phyloP scores from a whole-genome alignment of 2,329 filamentous ascomycete species.

The Westerdykella ornata region DNA sequence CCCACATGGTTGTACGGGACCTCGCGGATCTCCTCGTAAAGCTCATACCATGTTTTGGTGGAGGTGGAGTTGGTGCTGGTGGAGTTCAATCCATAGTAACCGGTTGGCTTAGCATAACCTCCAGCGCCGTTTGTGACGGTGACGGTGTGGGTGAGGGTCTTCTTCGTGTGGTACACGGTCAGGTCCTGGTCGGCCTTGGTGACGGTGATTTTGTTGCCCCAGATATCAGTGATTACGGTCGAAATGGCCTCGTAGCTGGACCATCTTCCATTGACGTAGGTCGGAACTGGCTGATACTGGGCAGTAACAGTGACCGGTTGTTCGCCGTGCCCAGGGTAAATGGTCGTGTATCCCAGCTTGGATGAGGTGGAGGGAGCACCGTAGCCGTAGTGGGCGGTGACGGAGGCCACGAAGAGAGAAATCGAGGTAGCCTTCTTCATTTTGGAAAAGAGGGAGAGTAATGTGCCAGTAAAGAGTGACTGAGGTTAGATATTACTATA shows the following conservation, averaged over 20 bases:
- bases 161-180: constrained; percentile 24
- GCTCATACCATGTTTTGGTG: constrained; percentile 24
- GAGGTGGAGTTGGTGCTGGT: constrained; percentile 1
- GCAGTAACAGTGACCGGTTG: constrained; percentile 25
- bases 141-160: constrained; percentile 15
- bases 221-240: constrained; percentile 22
- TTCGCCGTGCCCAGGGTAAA: constrained; percentile 23
- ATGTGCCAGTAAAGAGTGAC: constrained; percentile 20
- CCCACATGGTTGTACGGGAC: constrained; percentile 26
- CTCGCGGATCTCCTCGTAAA: constrained; percentile 26
- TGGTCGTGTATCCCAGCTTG: constrained; percentile 23
- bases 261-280: constrained; percentile 17
- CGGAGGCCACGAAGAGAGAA: constrained; percentile 22
- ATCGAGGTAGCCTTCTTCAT: constrained; percentile 14
- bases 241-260: constrained; percentile 22
- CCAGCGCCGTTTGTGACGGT: background rate
- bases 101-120: constrained; percentile 10
- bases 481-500: constrained; percentile 15
- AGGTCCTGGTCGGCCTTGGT: constrained; percentile 24
- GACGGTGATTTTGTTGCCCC: constrained; percentile 21
- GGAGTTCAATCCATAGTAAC: constrained; percentile 9
- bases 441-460: constrained; percentile 7
- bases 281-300: constrained; percentile 28
- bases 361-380: constrained; percentile 5
- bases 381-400: constrained; percentile 12